phyloP scores from a whole-genome alignment of 768 basidiomycete species.

The Tulasnella sp. region DNA sequence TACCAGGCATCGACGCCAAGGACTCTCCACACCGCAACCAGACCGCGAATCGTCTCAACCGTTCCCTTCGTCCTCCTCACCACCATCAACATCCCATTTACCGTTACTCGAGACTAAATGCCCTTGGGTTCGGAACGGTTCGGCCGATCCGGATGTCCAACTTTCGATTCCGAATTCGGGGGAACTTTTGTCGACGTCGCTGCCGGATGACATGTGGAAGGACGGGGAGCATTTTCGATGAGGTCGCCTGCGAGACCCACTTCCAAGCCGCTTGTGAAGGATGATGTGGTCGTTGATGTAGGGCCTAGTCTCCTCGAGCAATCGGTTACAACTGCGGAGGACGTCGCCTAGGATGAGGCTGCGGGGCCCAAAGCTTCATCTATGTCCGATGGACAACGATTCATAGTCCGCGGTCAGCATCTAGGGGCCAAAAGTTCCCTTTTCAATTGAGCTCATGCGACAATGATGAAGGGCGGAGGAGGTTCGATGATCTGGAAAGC shows the following conservation, averaged over 20 bases:
- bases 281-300: constrained; percentile 81
- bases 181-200: not conserved
- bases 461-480: not conserved
- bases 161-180: not conserved
- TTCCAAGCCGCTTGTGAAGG: constrained; percentile 30
- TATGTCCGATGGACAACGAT: no score
- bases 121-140: constrained; percentile 1
- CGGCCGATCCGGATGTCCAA: constrained; percentile 17
- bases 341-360: constrained; percentile 32
- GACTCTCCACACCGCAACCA: no score
- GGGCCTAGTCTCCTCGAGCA: constrained; percentile 17
- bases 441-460: constrained; percentile 38
- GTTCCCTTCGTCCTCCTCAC: not conserved
- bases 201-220: constrained; percentile 77
- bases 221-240: constrained; percentile 86
- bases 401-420: constrained; percentile 44
- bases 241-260: constrained; percentile 56
- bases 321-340: constrained; percentile 21
- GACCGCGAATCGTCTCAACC: not conserved
- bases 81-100: not conserved
- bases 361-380: constrained; percentile 16
- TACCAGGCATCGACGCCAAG: not conserved
- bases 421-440: constrained; percentile 47
- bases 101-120: not conserved
- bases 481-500: not conserved